Percentiles rank a stretch among this genome's conserved stretches.
These are phyloP conservation scores for Globisporangium nunn DNA, from an alignment of 352 stramenopile species.

Conservation along the genomic window DNA sequence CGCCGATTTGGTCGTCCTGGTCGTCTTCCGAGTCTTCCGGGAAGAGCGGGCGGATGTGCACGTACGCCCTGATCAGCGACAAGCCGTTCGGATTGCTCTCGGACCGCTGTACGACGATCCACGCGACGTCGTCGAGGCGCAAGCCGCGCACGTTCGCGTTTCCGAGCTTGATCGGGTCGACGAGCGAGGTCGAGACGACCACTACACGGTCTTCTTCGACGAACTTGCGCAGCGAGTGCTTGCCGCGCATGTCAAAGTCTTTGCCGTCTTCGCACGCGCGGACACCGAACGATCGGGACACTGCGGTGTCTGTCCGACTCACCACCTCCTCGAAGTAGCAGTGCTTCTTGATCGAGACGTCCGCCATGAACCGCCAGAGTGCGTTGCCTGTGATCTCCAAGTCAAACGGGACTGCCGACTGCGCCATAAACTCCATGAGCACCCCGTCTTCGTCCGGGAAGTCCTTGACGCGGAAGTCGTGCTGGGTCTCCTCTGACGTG, in stretches of 20 bases:
- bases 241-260: constrained; percentile 28
- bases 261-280: constrained; percentile 8
- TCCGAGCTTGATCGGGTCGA: constrained; percentile 31
- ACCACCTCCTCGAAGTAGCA: constrained; percentile 15
- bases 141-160: constrained; percentile 22
- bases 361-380: constrained; percentile 16
- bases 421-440: constrained; percentile 16
- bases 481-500: not conserved
- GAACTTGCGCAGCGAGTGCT: constrained; percentile 36
- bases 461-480: constrained; percentile 12
- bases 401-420: constrained; percentile 8
- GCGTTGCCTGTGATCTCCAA: constrained; percentile 6
- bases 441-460: constrained; percentile 9
- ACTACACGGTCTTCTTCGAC: constrained; percentile 20
- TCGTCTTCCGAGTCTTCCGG: constrained; percentile 5
- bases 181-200: constrained; percentile 40
- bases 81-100: not conserved
- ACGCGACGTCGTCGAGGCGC: constrained; percentile 26
- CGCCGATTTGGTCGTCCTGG: constrained; percentile 26
- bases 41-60: constrained; percentile 4
- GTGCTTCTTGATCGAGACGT: constrained; percentile 12
- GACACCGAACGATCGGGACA: constrained; percentile 8
- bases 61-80: constrained; percentile 11
- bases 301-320: constrained; percentile 1
- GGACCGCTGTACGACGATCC: constrained; percentile 11